Base-by-base conservation (phyloP, 2,329 filamentous ascomycete species). In the Truncatella angustata region DNA sequence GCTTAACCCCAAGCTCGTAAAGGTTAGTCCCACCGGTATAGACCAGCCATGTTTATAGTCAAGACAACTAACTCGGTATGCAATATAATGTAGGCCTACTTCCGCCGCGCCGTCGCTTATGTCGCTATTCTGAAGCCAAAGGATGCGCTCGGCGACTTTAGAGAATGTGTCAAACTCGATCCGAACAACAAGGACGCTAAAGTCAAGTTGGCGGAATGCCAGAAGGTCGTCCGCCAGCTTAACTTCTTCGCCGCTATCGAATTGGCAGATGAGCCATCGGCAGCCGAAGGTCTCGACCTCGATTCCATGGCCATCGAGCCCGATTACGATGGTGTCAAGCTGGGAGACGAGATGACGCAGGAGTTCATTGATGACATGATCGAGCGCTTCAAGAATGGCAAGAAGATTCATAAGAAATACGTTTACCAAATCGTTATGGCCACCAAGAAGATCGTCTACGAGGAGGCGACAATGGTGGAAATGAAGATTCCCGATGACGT, bases 301-400 rank as follows among this genome's bases (percentile, higher is more conserved):
- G 91, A 94, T 54, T 82, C 86, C 51, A 97, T 99, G 71, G 76
- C 77, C 10, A 85, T 99, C 16, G 92, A 97, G 56, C 75, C 85
- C 20, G 80, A 80, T 51, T 99, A 99, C 65, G 94, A 99, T 65
- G 94, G 94, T 55, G 87, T 85, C 20, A 80, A 79, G 52, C 75
- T 99, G 49, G 87, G 82, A 35, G 81, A 87, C 48, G 80, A 88
- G 68, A 99, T 99, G 91, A 97, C 93, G 1, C 84, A 93, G 60
- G 93, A 97, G 63, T 99, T 99, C 66, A 90, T 99, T 63, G 89
- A 95, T 63, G 93, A 99, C 74, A 97, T 97, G 93, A 93, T 91
- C 52, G 83, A 94, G 70, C 80, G 94, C 28, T 99, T 99, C 81
- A 96, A 95, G 81, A 87, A 83, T 47, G 94, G 94, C 66, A 97